Evolutionary conservation across 83 land plant species (phyloP).

Genomic region (Picea mariana): DNA sequence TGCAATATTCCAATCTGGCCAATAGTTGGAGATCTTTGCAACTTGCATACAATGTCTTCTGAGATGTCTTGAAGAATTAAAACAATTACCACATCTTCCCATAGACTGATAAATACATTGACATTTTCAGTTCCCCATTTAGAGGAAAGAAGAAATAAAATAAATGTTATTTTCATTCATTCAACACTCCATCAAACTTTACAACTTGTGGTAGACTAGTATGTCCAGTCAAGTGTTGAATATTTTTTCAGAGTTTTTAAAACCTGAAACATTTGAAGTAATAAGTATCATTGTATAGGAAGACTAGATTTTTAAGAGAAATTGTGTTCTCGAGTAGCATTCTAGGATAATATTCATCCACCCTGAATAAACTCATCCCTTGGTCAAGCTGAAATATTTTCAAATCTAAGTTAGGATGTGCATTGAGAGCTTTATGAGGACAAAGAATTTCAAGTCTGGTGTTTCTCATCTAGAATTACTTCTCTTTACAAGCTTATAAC

Average conservation of each 20-base stretch:
- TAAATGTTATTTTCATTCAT: neutral
- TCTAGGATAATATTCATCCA: slow-evolving; percentile 7
- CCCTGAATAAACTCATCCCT: slow-evolving; percentile 1
- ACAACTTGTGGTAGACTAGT: no score
- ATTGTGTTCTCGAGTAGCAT: slow-evolving; percentile 16
- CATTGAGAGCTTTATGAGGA: slow-evolving; percentile 33
- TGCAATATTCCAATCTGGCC: slow-evolving; percentile 35
- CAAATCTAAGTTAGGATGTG: slow-evolving; percentile 17
- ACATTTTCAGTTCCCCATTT: neutral
- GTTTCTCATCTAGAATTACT: slow-evolving; percentile 14
- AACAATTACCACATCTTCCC: slow-evolving; percentile 14
- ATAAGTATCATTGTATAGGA: no score
- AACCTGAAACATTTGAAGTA: no score
- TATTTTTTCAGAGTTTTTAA: slow-evolving; percentile 3
- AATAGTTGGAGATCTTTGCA: slow-evolving; percentile 20
- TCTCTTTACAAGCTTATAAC: no score
- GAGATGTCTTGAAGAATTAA: slow-evolving; percentile 27
- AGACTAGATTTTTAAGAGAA: slow-evolving; percentile 12
- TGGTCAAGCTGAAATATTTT: slow-evolving; percentile 18
- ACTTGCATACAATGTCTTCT: neutral
- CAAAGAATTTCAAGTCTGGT: slow-evolving; percentile 20
- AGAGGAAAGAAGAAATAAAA: slow-evolving; percentile 23
- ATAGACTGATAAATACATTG: slow-evolving; percentile 20
- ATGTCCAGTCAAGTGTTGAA: neutral
- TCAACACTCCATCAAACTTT: no score